Evolutionary conservation across 768 basidiomycete species (phyloP), one percentile per base, ranked within the genome.

Genomic region (Podaxis sp.): DNA sequence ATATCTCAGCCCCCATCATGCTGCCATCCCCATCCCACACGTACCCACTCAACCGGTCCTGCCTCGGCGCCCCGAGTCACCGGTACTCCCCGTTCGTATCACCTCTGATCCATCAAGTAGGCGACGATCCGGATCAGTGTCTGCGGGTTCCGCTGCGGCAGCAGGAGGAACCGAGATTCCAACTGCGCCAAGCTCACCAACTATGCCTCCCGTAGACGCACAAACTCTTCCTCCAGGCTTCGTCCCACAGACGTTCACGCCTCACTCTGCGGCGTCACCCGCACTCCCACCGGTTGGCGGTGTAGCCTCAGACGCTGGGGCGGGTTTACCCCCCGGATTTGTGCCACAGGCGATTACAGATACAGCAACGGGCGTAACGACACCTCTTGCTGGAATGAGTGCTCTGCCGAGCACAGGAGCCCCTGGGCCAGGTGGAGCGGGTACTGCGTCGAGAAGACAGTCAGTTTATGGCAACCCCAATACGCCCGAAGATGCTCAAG

Each of bases 261-360:
- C 58, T n/a, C 36, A 59, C 13, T 4, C 50, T 40, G 38, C 36
- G 3, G 18, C 58, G 2, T 3, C 57, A 7, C 23, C 57, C 25
- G 14, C 36, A 21, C 50, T 59, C 6, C 57, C 57, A 0, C 14
- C 27, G 2, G 27, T 36, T 18, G 9, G 27, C 25, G 46, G 56
- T 48, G 44, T 7, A 46, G 32, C n/a, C 10, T 11, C 27, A 21
- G 56, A 36, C 5, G 21, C 18, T 13, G 55, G 42, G 14, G 11
- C 25, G 2, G 38, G 25, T 1, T 36, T 51, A 28, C 57, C 57
- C 6, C 50, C 50, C 4, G 57, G 57, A 9, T 59, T 59, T 18
- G 35, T 59, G n/a, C 50, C 57, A 11, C 57, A 53, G 28, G 18
- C 50, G 18, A 46, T 60, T 18, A 60, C 59, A 1, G 59, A 60